Evolutionary conservation across 1,284 basidiomycete genomes (phyloP), one percentile per base, ranked within the genome.

Genomic region (Rhodotorula sp.): DNA sequence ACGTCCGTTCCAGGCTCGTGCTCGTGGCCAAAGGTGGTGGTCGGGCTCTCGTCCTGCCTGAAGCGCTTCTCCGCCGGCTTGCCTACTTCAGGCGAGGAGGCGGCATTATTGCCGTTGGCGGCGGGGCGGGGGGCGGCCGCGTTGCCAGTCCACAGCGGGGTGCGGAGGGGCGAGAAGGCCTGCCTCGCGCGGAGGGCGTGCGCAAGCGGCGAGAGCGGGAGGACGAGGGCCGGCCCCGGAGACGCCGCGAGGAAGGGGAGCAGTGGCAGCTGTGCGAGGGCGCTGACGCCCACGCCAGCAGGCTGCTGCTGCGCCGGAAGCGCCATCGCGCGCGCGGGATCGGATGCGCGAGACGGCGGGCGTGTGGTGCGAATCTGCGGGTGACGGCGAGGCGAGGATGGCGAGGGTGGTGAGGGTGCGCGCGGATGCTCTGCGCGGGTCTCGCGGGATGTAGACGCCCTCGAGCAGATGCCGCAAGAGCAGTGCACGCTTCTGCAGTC

Each of bases 231-330:
- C 1, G 70, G 70, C 0, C n/a, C 41, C 2, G 70, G 70, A 25
- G 63, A 51, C 29, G 50, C 44, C 19, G 56, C n/a, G n/a, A 72
- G 60, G 70, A 68, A 72, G 25, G 70, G 48, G 32, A 72, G 59
- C 55, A 72, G 70, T 21, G 70, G 61, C n/a, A 65, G 60, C 17
- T 64, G 59, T 3, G 70, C 66, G 55, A 72, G 60, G 9, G 59
- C 66, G 22, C 39, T 34, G 29, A 55, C 53, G 29, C 62, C 62
- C 21, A 32, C 53, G 32, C 10, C 9, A 19, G 29, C 32, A 15
- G 13, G 53, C 19, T 15, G 53, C 29, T 29, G 53, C 32, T 19
- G 53, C 29, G 19, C 32, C 8, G 53, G 19, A 0, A 17, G 29
- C 17, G 53, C 32, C 29, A 51, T 51, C 13, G 5, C 13, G 15